Base-by-base conservation (phyloP, 176 grass and related monocot genomes). In the Avena insularis region DNA sequence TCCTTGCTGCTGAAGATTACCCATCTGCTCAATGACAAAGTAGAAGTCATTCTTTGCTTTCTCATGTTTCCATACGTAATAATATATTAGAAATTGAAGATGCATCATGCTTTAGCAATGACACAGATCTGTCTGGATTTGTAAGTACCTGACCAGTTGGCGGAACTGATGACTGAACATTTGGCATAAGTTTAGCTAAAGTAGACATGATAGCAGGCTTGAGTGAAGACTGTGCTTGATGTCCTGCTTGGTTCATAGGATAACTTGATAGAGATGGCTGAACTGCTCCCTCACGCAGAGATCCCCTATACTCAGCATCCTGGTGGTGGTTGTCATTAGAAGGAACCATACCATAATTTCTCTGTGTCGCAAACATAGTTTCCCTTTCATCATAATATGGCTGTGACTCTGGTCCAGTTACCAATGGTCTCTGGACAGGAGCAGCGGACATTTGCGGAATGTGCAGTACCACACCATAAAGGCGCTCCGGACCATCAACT, bases 401-500 rank as follows among this genome's bases (percentile, higher is more conserved):
- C 45, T 85, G 79, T 58, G 76, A n/a, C 21, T 68, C 64, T 65
- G 87, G 87, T 58, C 80, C 57, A 65, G 88, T 69, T 35, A 92
- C 38, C 57, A 84, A 90, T 51, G 90, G 90, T 66, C 76, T 93
- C 72, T 90, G 71, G 53, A 87, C 61, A 62, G 87, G 87, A 83
- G 57, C 78, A 78, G 82, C n/a, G 68, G 93, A 65, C 23, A 89
- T 89, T 85, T 99, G 93, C 0, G 90, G 94, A 71, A 94, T 85
- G 20, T 94, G 90, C 71, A 99, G 87, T 78, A 99, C 81, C 71
- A 99, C 87, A 68, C 97, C 97, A 87, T 96, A 99, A 77, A 99
- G 89, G 36, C 97, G 91, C 58, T 99, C 92, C 10, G 94, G 94
- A 59, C 92, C 94, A 80, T 88, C 92, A 88, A 96, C 87, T 79